Base-by-base conservation (phyloP, 352 stramenopile species). In the Phytopythium litorale region DNA sequence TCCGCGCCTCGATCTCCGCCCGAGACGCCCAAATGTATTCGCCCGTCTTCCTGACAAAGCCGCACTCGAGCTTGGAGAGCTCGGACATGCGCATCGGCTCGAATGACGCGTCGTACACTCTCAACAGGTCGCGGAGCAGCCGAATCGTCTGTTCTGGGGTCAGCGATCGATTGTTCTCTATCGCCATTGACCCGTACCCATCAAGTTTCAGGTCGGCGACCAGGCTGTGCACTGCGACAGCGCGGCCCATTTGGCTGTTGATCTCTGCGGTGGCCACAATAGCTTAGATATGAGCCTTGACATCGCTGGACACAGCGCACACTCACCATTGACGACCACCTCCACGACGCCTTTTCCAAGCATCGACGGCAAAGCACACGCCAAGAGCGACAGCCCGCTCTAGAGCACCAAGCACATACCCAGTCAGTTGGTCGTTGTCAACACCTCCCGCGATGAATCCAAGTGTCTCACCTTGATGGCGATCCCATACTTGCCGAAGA, bases 401-500 rank as follows among this genome's bases (percentile, higher is more conserved):
- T 45, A n/a, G 38, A 45, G 38, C 8, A 11, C 1, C 35, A 40
- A 40, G 8, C 35, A 16, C 35, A 40, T 11, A 40, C 7, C 35
- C 35, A 40, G 35, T 40, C 35, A 40, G 35, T 40, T 15, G 9
- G 35, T 38, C 8, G 7, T 40, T 6, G 12, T 40, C 35, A 15
- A 40, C 35, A 40, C 35, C 35, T 15, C 8, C 35, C 35, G 28
- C 28, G 28, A 32, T 32, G 28, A 32, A 32, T 40, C 16, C 38
- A 45, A 2, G 38, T 1, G 38, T 38, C 32, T 46, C 18, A 57
- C 51, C 51, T 57, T 45, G 32, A 57, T 57, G 6, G 19, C 9
- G n/a, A 57, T 18, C 0, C 56, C 60, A 40, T 68, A 64, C 38
- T 71, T 58, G 51, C 13, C 35, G 30, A 68, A 28, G 16, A 74